These are phyloP conservation scores for Apiotrichum porosum DNA, from an alignment of 1,284 basidiomycete genomes.

Conservation along the genomic window DNA sequence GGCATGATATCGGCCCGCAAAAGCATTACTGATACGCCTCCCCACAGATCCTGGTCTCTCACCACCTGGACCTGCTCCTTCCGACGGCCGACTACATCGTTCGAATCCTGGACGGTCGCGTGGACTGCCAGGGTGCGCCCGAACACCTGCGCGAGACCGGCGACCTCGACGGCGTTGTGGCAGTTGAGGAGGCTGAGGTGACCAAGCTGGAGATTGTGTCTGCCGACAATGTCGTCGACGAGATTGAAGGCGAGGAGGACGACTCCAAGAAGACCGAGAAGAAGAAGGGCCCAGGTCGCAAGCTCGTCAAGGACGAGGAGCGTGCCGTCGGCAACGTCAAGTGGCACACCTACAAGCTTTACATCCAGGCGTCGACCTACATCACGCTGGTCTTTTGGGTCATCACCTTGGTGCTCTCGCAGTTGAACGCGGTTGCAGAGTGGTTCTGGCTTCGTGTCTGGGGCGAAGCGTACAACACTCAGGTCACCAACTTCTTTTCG, in stretches of 20 bases:
- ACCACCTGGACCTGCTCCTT: constrained; percentile 71
- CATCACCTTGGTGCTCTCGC: constrained; percentile 32
- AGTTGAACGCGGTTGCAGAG: constrained; percentile 55
- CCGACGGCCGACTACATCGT: constrained; percentile 60
- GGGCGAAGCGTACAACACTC: constrained; percentile 44
- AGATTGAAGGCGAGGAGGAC: constrained; percentile 48
- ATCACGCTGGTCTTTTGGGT: constrained; percentile 44
- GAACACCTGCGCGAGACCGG: constrained; percentile 57
- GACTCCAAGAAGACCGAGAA: constrained; percentile 43
- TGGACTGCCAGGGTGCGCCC: constrained; percentile 59
- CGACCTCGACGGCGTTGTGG: constrained; percentile 49
- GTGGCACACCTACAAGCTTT: constrained; percentile 71
- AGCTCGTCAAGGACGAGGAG: constrained; percentile 51
- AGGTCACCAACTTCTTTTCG: constrained; percentile 21
- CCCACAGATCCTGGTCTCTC: constrained; percentile 75
- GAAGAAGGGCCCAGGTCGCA: constrained; percentile 42
- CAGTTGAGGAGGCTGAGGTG: constrained; percentile 50
- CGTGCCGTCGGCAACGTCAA: constrained; percentile 70
- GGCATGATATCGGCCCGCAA: no score
- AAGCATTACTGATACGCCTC: background rate
- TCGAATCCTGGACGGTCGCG: constrained; percentile 59
- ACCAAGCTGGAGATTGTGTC: constrained; percentile 51
- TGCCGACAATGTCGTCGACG: constrained; percentile 13
- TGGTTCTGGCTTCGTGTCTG: constrained; percentile 66
- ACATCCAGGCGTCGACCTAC: constrained; percentile 54